Percentiles rank a stretch among this genome's conserved stretches.
Conservation (phyloP, 257 asterid species). For the Forsythia viridissima region DNA sequence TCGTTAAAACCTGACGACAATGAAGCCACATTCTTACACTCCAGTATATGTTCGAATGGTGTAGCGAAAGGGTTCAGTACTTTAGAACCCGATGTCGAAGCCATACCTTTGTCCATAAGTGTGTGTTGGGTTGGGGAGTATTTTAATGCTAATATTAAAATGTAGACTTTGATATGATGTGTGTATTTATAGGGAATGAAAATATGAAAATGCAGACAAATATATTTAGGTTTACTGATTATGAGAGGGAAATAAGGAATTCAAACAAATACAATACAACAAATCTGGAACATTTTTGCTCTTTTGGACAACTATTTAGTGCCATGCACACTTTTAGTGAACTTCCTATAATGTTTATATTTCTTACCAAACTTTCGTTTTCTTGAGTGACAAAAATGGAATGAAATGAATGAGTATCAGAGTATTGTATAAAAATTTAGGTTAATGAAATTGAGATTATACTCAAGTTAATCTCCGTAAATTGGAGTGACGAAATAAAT, state of each 20-base stretch:
- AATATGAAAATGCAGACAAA: neutral
- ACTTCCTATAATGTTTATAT: neutral
- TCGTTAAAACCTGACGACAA: too few species aligned
- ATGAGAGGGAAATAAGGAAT: too few species aligned
- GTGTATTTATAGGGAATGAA: neutral
- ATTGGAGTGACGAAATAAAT: too few species aligned
- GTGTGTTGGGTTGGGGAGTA: too few species aligned
- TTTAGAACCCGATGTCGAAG: neutral
- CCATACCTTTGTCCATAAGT: neutral
- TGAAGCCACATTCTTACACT: neutral
- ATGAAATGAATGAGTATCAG: neutral
- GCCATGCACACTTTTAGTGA: neutral
- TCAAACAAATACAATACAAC: neutral
- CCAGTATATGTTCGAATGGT: neutral
- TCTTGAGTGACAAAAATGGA: neutral
- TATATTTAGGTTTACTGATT: too few species aligned
- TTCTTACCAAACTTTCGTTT: neutral
- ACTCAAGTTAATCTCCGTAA: too few species aligned
- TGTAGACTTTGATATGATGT: neutral
- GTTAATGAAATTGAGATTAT: neutral
- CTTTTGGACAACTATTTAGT: neutral
- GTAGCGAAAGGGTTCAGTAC: neutral
- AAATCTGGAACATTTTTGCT: neutral
- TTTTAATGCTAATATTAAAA: neutral
- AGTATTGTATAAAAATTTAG: neutral